A percentile compares a stretch with the other conserved stretches of the same genome.
Conservation (phyloP, 495 filamentous ascomycete genomes). For the Penicillium maclennaniae region DNA sequence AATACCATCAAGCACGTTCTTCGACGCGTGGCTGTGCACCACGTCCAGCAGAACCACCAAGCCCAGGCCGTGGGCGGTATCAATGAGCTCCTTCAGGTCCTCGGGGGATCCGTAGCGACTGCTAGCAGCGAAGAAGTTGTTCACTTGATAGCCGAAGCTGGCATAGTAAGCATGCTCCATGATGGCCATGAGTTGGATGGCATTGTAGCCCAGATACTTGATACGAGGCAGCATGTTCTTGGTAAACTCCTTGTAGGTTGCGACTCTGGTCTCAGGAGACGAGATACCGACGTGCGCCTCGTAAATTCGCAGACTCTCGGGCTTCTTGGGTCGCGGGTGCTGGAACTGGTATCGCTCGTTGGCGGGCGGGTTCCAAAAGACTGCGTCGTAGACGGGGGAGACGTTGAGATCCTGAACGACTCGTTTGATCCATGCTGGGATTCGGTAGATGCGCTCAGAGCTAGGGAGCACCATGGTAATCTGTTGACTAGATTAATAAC, state of each 20-base stretch:
- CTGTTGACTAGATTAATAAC: slow-evolving; percentile 40
- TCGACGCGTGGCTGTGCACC: slow-evolving; percentile 95
- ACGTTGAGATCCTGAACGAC: slow-evolving; percentile 88
- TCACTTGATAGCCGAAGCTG: slow-evolving; percentile 97
- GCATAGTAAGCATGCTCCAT: slow-evolving; percentile 99
- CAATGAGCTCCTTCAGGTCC: slow-evolving; percentile 92
- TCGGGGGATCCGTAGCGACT: slow-evolving; percentile 93
- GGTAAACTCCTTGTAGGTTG: slow-evolving; percentile 97
- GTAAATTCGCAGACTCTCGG: slow-evolving; percentile 82
- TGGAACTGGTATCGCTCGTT: slow-evolving; percentile 76
- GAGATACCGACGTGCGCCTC: slow-evolving; percentile 98
- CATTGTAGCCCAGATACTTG: slow-evolving; percentile 88
- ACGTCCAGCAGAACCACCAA: slow-evolving; percentile 92
- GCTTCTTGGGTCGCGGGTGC: slow-evolving; percentile 77
- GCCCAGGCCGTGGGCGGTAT: slow-evolving; percentile 89
- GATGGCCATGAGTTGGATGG: slow-evolving; percentile 96
- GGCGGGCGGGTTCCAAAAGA: slow-evolving; percentile 93
- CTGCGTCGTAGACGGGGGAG: slow-evolving; percentile 86
- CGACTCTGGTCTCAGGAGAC: slow-evolving; percentile 79
- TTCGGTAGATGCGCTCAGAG: slow-evolving; percentile 76
- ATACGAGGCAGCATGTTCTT: slow-evolving; percentile 87
- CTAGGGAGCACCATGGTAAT: slow-evolving; percentile 78
- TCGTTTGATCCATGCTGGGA: slow-evolving; percentile 95
- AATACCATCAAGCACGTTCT: slow-evolving; percentile 90
- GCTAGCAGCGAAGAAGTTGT: slow-evolving; percentile 97